These are phyloP conservation scores for Hanseniaspora gamundiae DNA, from an alignment of 1,139 yeast species.

Conservation along the genomic window DNA sequence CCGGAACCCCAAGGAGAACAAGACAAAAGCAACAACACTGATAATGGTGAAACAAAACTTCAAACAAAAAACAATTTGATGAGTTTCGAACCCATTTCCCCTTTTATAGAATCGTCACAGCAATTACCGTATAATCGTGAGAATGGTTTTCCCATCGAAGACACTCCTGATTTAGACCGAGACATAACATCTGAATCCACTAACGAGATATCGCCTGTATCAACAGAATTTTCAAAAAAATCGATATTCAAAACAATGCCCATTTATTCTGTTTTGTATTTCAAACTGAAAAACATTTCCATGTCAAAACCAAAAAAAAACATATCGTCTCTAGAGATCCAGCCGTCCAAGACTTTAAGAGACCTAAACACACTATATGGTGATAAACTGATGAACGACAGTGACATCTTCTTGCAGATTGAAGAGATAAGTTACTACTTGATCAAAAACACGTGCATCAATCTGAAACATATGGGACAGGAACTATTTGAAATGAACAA, in stretches of 20 bases:
- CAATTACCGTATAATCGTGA: no score
- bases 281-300: slow-evolving; percentile 21
- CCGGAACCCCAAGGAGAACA: background rate
- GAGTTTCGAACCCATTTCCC: slow-evolving; percentile 17
- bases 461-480: background rate
- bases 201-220: no score
- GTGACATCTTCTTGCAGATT: background rate
- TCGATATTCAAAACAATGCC: slow-evolving; percentile 12
- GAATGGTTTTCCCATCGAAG: no score
- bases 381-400: background rate
- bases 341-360: slow-evolving; percentile 17
- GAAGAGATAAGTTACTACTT: background rate
- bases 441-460: background rate
- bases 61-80: slow-evolving; percentile 6
- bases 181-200: no score
- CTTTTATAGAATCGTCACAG: background rate
- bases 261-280: slow-evolving; percentile 21
- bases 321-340: slow-evolving; percentile 23
- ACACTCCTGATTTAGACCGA: no score
- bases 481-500: background rate
- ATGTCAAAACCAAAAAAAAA: slow-evolving; percentile 14
- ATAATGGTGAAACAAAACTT: background rate
- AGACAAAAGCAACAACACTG: background rate
- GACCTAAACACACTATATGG: background rate
- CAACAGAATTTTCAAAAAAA: no score